These are phyloP conservation scores for Linanthus parryae DNA, from an alignment of 148 eudicot species.

Conservation along the genomic window DNA sequence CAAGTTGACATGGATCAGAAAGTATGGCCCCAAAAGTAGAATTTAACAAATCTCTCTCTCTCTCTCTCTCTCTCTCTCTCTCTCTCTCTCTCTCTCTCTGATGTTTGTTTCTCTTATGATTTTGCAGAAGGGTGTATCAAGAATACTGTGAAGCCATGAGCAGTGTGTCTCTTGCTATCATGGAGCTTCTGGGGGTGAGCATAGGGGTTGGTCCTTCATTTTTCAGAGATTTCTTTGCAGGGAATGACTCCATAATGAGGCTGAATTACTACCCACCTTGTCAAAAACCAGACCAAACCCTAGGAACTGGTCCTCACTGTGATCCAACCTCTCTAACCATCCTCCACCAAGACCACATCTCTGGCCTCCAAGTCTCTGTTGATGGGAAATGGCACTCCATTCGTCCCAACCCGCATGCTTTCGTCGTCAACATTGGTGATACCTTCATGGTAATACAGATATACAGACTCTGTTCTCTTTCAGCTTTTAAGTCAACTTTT, in stretches of 20 bases:
- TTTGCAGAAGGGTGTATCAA: conserved; percentile 20
- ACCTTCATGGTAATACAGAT: conserved; percentile 34
- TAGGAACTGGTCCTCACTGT: conserved; percentile 57
- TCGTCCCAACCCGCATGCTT: conserved; percentile 31
- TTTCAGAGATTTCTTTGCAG: conserved; percentile 33
- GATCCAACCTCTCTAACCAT: conserved; percentile 52
- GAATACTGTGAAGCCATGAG: conserved; percentile 24
- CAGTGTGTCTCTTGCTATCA: conserved; percentile 10
- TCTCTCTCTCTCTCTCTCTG: too few relatives aligned
- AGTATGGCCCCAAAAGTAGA: too few relatives aligned
- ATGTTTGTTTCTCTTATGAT: too few relatives aligned
- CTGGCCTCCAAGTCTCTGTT: conserved; percentile 46
- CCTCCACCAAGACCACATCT: conserved; percentile 45
- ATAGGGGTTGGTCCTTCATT: conserved; percentile 18
- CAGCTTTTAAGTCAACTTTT: background rate
- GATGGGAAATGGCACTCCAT: conserved; percentile 39
- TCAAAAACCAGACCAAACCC: conserved; percentile 25
- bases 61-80: too few relatives aligned
- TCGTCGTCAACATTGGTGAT: conserved; percentile 55
- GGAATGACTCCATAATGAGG: conserved; percentile 38
- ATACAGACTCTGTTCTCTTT: background rate
- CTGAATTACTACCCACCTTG: conserved; percentile 53
- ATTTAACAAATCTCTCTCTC: too few relatives aligned
- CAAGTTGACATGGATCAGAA: too few relatives aligned
- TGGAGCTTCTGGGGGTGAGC: conserved; percentile 27